Conservation (phyloP, 108 stramenopile genomes). For the Aurantiochytrium sp. region DNA sequence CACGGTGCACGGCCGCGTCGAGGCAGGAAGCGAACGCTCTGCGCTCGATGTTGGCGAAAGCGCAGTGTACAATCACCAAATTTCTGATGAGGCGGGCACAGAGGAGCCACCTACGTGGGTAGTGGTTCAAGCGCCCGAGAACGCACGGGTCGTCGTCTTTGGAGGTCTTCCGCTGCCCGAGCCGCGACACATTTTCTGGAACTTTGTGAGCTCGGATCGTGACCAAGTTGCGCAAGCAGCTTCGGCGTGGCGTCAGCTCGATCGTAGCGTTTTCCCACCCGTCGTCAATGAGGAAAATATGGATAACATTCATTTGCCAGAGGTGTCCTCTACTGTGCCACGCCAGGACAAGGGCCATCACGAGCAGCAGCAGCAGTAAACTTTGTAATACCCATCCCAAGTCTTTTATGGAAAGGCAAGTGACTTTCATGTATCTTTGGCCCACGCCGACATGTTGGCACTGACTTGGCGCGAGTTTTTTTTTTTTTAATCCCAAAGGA, state of each 20-base stretch:
- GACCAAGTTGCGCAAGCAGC: not conserved
- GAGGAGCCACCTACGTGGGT: not conserved
- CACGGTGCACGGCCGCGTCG: not conserved
- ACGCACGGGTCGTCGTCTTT: not conserved
- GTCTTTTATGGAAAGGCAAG: too few species aligned
- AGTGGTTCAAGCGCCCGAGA: not conserved
- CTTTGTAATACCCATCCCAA: too few species aligned
- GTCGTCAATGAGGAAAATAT: not conserved
- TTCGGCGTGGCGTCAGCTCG: not conserved
- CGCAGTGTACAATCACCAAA: not conserved
- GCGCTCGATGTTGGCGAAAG: not conserved
- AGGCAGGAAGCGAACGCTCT: not conserved
- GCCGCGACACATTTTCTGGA: not conserved
- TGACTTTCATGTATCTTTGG: too few species aligned
- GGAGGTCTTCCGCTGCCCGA: constrained; percentile 2
- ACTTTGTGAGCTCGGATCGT: not conserved
- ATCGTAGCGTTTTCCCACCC: not conserved
- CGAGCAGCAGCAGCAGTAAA: too few species aligned
- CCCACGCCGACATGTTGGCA: too few species aligned
- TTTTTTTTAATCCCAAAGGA: too few species aligned
- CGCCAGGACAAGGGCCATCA: too few species aligned
- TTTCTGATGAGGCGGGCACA: not conserved
- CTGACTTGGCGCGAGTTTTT: too few species aligned
- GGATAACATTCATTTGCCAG: not conserved
- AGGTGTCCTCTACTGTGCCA: not conserved